Conservation (phyloP, 2,329 filamentous ascomycete genomes). For the Epichloe coenophiala region DNA sequence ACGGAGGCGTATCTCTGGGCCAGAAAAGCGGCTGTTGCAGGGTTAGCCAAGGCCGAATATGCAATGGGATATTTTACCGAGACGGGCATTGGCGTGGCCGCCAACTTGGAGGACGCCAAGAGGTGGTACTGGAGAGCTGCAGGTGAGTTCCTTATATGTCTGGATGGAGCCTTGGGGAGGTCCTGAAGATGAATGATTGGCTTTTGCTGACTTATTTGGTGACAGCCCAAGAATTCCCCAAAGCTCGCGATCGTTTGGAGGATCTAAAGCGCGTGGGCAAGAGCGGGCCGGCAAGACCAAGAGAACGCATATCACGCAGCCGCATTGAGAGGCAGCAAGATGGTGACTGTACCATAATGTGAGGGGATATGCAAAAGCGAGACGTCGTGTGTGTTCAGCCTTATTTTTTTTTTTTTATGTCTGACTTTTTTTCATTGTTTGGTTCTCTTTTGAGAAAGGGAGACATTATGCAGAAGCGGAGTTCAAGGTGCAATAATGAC, state of each 20-base stretch:
- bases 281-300: slow-evolving; percentile 50
- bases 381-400: no score
- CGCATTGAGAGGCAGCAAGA: slow-evolving; percentile 76
- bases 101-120: slow-evolving; percentile 88
- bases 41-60: slow-evolving; percentile 87
- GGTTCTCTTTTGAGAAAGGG: neutral
- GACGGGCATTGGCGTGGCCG: slow-evolving; percentile 76
- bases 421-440: neutral
- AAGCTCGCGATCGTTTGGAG: slow-evolving; percentile 83
- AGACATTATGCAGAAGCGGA: neutral
- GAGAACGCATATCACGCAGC: slow-evolving; percentile 69
- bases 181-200: neutral
- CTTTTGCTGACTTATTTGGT: neutral
- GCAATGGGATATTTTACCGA: slow-evolving; percentile 97
- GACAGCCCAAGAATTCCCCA: slow-evolving; percentile 82
- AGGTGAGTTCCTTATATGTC: slow-evolving; percentile 36
- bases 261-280: slow-evolving; percentile 74
- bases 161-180: no score
- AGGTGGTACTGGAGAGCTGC: slow-evolving; percentile 97
- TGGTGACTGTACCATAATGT: slow-evolving; percentile 81
- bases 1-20: slow-evolving; percentile 97
- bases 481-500: neutral
- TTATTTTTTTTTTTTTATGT: neutral
- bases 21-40: slow-evolving; percentile 76
- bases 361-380: slow-evolving; percentile 12